phyloP scores from a whole-genome alignment of 257 asterid species.

The Nemophila menziesii region DNA sequence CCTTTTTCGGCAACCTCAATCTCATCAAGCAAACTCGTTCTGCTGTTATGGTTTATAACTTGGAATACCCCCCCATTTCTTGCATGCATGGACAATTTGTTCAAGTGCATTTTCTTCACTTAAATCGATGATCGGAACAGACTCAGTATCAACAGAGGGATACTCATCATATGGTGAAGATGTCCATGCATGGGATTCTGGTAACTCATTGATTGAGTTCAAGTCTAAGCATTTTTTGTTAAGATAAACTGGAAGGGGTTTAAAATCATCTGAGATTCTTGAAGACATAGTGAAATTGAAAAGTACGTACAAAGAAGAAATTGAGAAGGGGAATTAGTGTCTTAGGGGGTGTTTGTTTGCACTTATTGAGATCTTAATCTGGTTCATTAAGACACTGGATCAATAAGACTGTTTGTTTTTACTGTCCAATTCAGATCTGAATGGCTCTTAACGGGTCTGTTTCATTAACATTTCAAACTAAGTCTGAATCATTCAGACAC shows the following conservation, averaged over 20 bases:
- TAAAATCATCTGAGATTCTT: no score
- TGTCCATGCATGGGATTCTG: slow-evolving; percentile 85
- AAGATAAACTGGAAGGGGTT: no score
- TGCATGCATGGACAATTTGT: slow-evolving; percentile 72
- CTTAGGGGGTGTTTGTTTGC: no score
- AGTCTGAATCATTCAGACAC: no score
- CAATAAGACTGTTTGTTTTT: background rate
- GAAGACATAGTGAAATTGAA: no score
- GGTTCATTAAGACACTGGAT: background rate
- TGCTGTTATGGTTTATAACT: slow-evolving; percentile 39
- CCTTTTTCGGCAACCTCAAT: slow-evolving; percentile 24
- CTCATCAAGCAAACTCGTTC: slow-evolving; percentile 25
- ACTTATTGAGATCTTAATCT: no score
- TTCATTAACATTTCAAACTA: no score
- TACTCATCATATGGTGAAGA: slow-evolving; percentile 15
- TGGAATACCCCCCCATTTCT: slow-evolving; percentile 80
- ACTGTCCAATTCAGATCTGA: no score
- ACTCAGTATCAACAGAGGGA: slow-evolving; percentile 16
- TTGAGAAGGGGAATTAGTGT: no score
- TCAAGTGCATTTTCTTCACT: slow-evolving; percentile 24
- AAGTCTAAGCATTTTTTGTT: no score
- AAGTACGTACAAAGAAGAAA: no score
- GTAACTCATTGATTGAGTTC: slow-evolving; percentile 44
- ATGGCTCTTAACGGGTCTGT: no score
- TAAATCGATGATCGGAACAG: slow-evolving; percentile 60